phyloP scores from a whole-genome alignment of 176 grass and related monocot genomes.

The Urochloa ruziziensis region DNA sequence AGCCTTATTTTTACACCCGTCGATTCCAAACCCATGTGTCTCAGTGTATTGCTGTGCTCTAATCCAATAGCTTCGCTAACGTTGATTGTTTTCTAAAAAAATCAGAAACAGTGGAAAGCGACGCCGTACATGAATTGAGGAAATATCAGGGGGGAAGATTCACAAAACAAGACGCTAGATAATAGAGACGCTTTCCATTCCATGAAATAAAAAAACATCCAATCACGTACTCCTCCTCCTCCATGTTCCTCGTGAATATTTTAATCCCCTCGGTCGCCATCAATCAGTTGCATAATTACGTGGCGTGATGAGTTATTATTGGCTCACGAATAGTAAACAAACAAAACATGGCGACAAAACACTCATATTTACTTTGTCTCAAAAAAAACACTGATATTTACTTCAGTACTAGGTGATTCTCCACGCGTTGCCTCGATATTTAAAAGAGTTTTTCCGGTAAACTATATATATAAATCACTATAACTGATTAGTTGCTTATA shows the following conservation, averaged over 20 bases:
- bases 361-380: too few species aligned
- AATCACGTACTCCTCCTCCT: not conserved
- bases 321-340: not conserved
- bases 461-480: too few species aligned
- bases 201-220: too few species aligned
- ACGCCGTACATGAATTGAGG: not conserved
- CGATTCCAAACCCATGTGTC: not conserved
- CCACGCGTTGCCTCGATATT: too few species aligned
- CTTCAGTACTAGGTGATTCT: not conserved
- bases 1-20: not conserved
- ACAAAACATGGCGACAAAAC: not conserved
- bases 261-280: not conserved
- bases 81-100: not conserved
- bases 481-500: too few species aligned
- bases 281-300: not conserved
- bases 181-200: not conserved
- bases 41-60: not conserved
- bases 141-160: not conserved
- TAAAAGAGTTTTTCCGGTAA: too few species aligned
- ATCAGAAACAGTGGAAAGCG: not conserved
- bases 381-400: not conserved
- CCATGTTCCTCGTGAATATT: not conserved
- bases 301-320: not conserved
- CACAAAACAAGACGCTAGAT: constrained; percentile 7
- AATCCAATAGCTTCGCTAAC: too few species aligned